Base-by-base conservation (phyloP, 805 yeast species). In the Kuraishia floccosa region DNA sequence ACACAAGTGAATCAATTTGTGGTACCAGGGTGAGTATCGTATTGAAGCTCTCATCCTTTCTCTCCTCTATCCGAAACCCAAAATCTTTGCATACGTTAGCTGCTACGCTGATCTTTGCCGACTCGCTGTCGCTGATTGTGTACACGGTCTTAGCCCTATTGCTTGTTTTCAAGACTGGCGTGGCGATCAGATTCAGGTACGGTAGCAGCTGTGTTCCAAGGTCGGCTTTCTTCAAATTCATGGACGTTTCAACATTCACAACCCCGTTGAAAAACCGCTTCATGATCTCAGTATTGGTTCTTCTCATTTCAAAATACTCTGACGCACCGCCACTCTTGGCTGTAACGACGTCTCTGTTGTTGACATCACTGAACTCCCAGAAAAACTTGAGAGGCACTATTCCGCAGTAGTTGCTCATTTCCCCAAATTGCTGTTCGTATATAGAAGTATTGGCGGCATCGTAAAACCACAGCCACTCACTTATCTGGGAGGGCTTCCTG, bases 401-500 rank as follows among this genome's bases (percentile, higher is more conserved):
- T 0, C 76, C 54, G 4, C 67, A 59, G 43, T 83, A 86, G 15
- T 68, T 57, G 17, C 63, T 54, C 30, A 75, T 42, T 15, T 67
- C 72, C 3, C 63, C 62, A 35, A 61, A 60, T 31, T 64, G 67
- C 32, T 56, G 55, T 22, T 47, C 63, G 29, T 58, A 58, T 1
- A 60, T 56, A 26, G 54, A 54, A 9, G 37, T 39, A 24, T 52
- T 50, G 47, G 78, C 51, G n/a, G 54, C 29, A 47, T 87, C 96
- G 38, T 76, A 69, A 47, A 80, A 82, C 40, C 54, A 67, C 18
- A 82, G 47, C 94, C 94, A 87, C 38, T 83, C 91, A 25, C 81
- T 68, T 6, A 85, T 56, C 17, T 51, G 56, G 10, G 68, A 51
- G 0, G 93, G 80, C 39, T 76, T 77, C 6, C 40, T 40, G 17